Conservation (phyloP, 148 eudicot genomes). For the Cornus suecica region DNA sequence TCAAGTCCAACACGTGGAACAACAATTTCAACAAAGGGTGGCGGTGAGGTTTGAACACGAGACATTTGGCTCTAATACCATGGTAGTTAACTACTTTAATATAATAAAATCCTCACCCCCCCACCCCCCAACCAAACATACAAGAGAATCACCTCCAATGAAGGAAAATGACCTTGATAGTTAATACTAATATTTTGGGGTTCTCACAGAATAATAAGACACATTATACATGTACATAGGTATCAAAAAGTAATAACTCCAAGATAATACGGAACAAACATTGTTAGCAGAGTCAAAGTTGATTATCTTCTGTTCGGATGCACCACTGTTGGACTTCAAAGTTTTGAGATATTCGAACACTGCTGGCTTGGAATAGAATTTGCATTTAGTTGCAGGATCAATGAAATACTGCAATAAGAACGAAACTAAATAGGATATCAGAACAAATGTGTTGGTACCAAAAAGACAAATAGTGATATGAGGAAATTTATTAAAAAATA, state of each 20-base stretch:
- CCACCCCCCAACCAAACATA: neutral
- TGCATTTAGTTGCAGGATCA: slow-evolving; percentile 49
- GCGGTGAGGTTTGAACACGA: too few relatives aligned
- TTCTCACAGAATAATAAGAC: neutral
- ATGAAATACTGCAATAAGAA: slow-evolving; percentile 50
- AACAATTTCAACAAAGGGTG: too few relatives aligned
- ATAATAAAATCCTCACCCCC: too few relatives aligned
- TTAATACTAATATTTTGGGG: neutral
- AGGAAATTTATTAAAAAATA: neutral
- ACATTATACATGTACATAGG: neutral
- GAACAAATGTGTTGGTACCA: neutral
- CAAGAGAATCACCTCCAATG: neutral
- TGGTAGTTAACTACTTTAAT: too few relatives aligned
- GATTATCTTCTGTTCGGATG: slow-evolving; percentile 10
- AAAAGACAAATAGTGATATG: neutral
- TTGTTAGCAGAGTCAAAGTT: neutral
- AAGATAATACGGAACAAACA: slow-evolving; percentile 14
- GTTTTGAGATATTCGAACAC: slow-evolving; percentile 50
- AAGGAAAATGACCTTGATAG: neutral
- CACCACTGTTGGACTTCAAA: slow-evolving; percentile 8
- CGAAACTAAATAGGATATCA: neutral
- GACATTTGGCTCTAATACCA: too few relatives aligned
- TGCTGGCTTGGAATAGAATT: slow-evolving; percentile 66
- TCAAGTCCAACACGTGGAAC: too few relatives aligned
- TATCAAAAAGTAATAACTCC: neutral